These are phyloP conservation scores for Lichtheimia hyalospora DNA, from an alignment of 371 early-diverging fungal species.

Conservation along the genomic window DNA sequence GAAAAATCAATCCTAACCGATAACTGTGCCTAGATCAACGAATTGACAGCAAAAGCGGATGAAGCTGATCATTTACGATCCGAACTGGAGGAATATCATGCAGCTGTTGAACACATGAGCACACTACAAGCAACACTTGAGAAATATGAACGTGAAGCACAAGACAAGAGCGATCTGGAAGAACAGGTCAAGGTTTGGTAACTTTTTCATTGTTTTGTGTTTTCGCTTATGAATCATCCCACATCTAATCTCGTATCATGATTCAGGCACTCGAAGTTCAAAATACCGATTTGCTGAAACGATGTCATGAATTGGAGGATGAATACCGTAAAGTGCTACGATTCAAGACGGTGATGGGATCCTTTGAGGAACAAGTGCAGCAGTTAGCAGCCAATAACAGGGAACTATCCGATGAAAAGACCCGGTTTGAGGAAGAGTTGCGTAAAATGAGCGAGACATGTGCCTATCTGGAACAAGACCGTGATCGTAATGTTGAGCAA, in stretches of 20 bases:
- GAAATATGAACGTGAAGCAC: constrained; percentile 91
- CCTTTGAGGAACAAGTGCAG: constrained; percentile 81
- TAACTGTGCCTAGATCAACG: constrained; percentile 46
- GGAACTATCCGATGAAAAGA: constrained; percentile 63
- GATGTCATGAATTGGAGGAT: constrained; percentile 79
- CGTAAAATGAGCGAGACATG: constrained; percentile 61
- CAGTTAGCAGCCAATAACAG: constrained; percentile 71
- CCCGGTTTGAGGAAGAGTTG: constrained; percentile 65
- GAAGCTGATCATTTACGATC: constrained; percentile 74
- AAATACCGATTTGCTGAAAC: constrained; percentile 66
- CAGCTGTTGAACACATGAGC: constrained; percentile 82
- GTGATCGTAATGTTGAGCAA: constrained; percentile 71
- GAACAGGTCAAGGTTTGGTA: constrained; percentile 70
- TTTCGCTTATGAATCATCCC: no score
- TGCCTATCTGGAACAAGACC: constrained; percentile 62
- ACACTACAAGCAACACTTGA: constrained; percentile 87
- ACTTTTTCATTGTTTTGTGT: no score
- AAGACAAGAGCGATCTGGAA: constrained; percentile 79
- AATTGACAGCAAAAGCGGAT: constrained; percentile 70
- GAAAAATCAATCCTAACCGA: not conserved
- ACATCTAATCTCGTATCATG: no score
- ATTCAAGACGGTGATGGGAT: constrained; percentile 80
- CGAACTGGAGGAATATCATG: constrained; percentile 85
- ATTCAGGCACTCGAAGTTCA: constrained; percentile 74
- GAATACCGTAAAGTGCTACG: constrained; percentile 81